Conservation (phyloP, 768 basidiomycete genomes). For the Naganishia randhawae region DNA sequence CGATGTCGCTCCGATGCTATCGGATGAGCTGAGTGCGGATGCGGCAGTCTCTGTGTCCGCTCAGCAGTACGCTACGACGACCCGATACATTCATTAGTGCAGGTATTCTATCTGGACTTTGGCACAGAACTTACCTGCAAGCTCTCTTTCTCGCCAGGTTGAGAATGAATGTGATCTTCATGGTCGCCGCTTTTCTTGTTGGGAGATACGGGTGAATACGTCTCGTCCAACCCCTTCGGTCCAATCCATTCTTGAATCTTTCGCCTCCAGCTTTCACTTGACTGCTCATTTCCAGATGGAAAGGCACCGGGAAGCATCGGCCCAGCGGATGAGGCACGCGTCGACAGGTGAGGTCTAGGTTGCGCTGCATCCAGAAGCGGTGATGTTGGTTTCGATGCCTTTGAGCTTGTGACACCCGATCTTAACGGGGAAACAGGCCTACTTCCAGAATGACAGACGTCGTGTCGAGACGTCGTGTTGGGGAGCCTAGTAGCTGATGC, state of each 20-base stretch:
- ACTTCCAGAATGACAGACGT: not conserved
- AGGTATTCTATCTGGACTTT: not conserved
- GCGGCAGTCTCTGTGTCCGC: not conserved
- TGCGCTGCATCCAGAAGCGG: not conserved
- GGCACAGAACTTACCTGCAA: not conserved
- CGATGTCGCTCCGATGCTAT: conserved; percentile 37
- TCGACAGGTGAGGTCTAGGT: not conserved
- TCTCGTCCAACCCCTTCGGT: conserved; percentile 14
- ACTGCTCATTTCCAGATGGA: conserved; percentile 1
- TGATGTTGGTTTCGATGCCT: conserved; percentile 12
- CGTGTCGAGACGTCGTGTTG: not conserved
- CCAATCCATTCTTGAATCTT: conserved; percentile 30
- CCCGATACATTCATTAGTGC: not conserved
- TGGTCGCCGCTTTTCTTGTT: not conserved
- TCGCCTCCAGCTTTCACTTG: conserved; percentile 21
- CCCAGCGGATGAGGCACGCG: not conserved
- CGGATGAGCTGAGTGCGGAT: conserved; percentile 1
- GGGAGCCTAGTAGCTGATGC: not conserved
- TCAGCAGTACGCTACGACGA: not conserved
- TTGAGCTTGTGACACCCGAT: conserved; percentile 1
- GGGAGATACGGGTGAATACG: too few species aligned
- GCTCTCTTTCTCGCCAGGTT: not conserved
- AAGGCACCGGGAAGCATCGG: conserved; percentile 23
- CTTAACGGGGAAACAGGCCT: not conserved
- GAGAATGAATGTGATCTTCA: not conserved